Evolutionary conservation across 2,329 filamentous ascomycete genomes (phyloP), one percentile per base, ranked within the genome.

Genomic region (Neopestalotiopsis sp.): DNA sequence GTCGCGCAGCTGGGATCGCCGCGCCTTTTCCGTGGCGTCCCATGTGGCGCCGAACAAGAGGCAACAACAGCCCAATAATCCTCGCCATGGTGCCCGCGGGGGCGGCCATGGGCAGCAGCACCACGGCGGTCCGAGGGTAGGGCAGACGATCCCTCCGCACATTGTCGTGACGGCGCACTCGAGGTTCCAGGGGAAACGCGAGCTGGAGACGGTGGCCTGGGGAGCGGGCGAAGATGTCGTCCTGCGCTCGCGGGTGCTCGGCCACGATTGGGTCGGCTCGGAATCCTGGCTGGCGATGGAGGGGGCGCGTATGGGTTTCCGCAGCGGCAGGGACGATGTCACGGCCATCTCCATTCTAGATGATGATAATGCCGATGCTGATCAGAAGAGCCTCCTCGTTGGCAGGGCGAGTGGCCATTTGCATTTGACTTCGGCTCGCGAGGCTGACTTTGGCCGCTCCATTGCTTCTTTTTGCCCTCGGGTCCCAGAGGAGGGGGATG

Each of bases 201-300:
- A 71, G 5, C 76, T 82, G 32, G 87, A 89, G 74, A 70, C 86
- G 13, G 77, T 88, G 0, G 82, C 84, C 1, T 87, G 83, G 77
- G 86, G 86, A 0, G 84, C 82, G 0, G 87, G 87, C 0, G 85
- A 88, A 75, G 81, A 88, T 32, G 74, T 89, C 34, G 76, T 87
- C 5, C 81, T 83, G 2, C 78, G 85, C 28, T 76, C 80, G 32
- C 81, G 82, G 24, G 74, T 78, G 14, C 76, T 73, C 12, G 71
- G 72, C 5, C 75, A 70, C 3, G 71, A 61, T 4, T 67, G 56
- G 2, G 53, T 69, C 32, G 38, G 65, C 49, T 63, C 70, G 1
- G 73, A 75, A n/a, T 69, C 65, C 20, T 87, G 85, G 85, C 73
- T 78, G 6, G 75, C 75, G 10, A 70, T 82, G 1, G 72, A 77